phyloP scores from a whole-genome alignment of 495 filamentous ascomycete species.

The Aspergillus conjunctus region DNA sequence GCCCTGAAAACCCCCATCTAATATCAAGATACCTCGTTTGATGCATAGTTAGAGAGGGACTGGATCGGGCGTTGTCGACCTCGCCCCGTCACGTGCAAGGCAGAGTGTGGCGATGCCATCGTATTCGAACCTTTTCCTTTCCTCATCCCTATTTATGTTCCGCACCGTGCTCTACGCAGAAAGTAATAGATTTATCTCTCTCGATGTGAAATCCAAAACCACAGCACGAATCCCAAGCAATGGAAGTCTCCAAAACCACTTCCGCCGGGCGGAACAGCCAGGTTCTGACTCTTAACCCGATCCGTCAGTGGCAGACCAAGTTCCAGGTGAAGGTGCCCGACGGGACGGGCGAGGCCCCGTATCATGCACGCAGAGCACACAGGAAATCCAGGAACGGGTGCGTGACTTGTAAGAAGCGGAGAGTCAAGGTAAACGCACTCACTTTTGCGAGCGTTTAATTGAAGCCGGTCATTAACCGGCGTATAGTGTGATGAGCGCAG shows the following conservation, averaged over 20 bases:
- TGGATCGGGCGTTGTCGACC: too few species aligned
- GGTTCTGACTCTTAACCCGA: background rate
- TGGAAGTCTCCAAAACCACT: background rate
- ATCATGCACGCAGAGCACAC: constrained; percentile 32
- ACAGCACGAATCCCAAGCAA: background rate
- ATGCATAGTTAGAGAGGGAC: too few species aligned
- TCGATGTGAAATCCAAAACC: background rate
- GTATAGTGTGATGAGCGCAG: constrained; percentile 41
- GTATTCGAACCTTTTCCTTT: too few species aligned
- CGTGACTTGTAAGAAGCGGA: constrained; percentile 36
- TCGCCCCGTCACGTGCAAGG: background rate
- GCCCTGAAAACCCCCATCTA: too few species aligned
- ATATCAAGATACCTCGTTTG: too few species aligned
- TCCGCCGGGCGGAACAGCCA: background rate
- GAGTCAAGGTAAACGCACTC: constrained; percentile 34
- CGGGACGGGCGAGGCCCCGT: background rate
- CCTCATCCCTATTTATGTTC: too few species aligned
- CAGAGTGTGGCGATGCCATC: background rate
- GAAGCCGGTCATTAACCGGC: background rate
- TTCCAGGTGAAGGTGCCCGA: constrained; percentile 21
- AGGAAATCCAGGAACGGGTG: constrained; percentile 40
- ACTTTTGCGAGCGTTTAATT: background rate
- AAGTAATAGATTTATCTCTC: background rate
- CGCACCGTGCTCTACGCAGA: too few species aligned
- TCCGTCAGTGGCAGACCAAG: constrained; percentile 25